Evolutionary conservation across 2,329 filamentous ascomycete species (phyloP).

Genomic region (Alternaria sp.): DNA sequence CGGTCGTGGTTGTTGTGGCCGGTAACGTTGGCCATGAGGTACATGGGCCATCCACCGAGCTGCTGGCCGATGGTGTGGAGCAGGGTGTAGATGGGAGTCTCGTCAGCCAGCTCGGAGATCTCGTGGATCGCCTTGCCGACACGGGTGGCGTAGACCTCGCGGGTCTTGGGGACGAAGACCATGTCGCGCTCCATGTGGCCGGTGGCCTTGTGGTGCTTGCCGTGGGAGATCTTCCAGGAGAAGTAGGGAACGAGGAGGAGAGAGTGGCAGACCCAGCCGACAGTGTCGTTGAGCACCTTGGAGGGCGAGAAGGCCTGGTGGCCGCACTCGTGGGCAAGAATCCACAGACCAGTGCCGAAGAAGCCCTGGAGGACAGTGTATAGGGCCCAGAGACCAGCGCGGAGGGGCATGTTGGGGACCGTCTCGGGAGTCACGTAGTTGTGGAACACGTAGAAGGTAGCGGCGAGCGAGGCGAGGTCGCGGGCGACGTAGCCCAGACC

Average conservation of each 20-base stretch:
- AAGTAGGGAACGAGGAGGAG: constrained; percentile 93
- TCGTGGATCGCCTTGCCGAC: constrained; percentile 79
- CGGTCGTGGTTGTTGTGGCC: constrained; percentile 94
- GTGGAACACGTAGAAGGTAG: constrained; percentile 87
- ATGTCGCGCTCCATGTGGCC: constrained; percentile 98
- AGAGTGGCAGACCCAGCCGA: constrained; percentile 91
- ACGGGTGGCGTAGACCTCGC: constrained; percentile 77
- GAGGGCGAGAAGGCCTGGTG: constrained; percentile 97
- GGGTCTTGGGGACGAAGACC: constrained; percentile 96
- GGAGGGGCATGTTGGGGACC: constrained; percentile 71
- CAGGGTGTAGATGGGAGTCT: constrained; percentile 86
- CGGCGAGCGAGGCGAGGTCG: constrained; percentile 73
- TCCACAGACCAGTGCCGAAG: constrained; percentile 93
- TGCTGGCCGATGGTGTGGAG: constrained; percentile 80
- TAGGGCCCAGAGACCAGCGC: constrained; percentile 69
- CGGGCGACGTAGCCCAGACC: constrained; percentile 84
- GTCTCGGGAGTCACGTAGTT: constrained; percentile 86
- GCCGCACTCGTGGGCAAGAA: constrained; percentile 96
- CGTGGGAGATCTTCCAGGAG: constrained; percentile 99
- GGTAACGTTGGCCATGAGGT: constrained; percentile 89
- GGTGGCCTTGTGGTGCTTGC: constrained; percentile 99
- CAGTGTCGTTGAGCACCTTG: constrained; percentile 86
- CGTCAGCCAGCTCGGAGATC: constrained; percentile 87
- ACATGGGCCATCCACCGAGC: constrained; percentile 90
- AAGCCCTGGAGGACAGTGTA: constrained; percentile 88